Evolutionary conservation across 805 yeast genomes (phyloP), one percentile per base, ranked within the genome.

Genomic region (Metschnikowia orientalis): DNA sequence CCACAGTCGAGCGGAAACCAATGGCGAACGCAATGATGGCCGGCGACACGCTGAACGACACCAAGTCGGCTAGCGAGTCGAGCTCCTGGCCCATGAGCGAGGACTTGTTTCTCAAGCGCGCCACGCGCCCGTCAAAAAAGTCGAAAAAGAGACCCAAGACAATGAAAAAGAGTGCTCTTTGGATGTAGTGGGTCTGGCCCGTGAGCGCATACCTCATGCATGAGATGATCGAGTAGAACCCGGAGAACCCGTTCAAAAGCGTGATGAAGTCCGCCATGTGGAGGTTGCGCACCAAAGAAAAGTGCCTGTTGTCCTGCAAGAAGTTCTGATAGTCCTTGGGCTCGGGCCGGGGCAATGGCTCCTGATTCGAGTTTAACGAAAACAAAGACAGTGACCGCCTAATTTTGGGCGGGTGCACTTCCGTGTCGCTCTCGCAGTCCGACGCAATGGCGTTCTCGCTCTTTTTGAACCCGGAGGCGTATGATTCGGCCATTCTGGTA

Each of bases 241-340:
- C 98, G 30, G 89, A 80, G 55, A 86, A 87, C 16, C 97, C 96
- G 59, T 92, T 92, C 57, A 92, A 68, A 67, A 89, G 73, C 3
- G 98, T 92, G 57, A 92, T 92, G 64, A 81, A 87, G 59, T 92
- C 98, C 5, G 98, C 98, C 78, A 90, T 69, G 58, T 92, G 97
- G 44, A 92, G 73, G 50, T 83, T 81, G 53, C 95, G 69, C 36
- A 92, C 64, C 75, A 92, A 76, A 36, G 89, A 80, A 44, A 90
- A 81, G 56, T 90, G 97, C 53, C 95, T 73, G 29, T 72, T 72
- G 59, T 90, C 97, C 23, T 79, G 74, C 34, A 88, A 79, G 55
- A 89, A 88, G 28, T 81, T 85, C 40, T 73, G 69, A 50, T 86
- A 80, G 56, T 90, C 95, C 11, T 69, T 69, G 37, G 78, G 78